phyloP scores from a whole-genome alignment of 1,139 yeast species.

The Geotrichum bryndzae region DNA sequence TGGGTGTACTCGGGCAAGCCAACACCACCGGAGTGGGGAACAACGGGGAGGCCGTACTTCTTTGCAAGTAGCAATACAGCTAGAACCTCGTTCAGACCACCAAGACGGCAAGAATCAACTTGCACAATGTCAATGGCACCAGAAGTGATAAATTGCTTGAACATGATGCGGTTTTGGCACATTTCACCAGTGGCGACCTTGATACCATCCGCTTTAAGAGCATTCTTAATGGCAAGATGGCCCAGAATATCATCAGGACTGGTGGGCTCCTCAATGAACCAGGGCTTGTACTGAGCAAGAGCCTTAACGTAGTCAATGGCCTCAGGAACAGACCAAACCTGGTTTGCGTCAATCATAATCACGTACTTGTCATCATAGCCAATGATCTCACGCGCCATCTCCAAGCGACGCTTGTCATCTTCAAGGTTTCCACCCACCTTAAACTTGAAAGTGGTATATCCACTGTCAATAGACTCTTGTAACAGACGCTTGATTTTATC shows the following conservation, averaged over 20 bases:
- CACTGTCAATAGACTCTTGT: constrained; percentile 35
- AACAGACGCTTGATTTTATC: constrained; percentile 37
- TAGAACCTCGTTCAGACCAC: constrained; percentile 39
- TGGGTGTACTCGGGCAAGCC: constrained; percentile 41
- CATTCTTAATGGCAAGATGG: constrained; percentile 37
- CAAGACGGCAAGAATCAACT: constrained; percentile 39
- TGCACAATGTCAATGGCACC: constrained; percentile 40
- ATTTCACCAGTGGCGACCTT: constrained; percentile 42
- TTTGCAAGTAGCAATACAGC: constrained; percentile 39
- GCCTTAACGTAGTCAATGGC: constrained; percentile 39
- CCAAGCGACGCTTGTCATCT: constrained; percentile 36
- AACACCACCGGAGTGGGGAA: constrained; percentile 42
- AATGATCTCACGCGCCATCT: constrained; percentile 38
- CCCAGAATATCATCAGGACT: constrained; percentile 41
- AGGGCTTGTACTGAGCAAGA: constrained; percentile 37
- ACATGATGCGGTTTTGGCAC: constrained; percentile 40
- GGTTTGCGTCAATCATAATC: constrained; percentile 38
- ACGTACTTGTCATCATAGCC: constrained; percentile 35
- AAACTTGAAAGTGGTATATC: constrained; percentile 40
- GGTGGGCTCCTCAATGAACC: constrained; percentile 41
- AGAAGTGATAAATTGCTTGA: constrained; percentile 37
- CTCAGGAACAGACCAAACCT: constrained; percentile 41
- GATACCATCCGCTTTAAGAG: constrained; percentile 36
- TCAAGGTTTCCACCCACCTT: constrained; percentile 40
- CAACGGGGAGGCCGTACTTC: constrained; percentile 38